These are phyloP conservation scores for Psilocybe tampanensis DNA, from an alignment of 768 basidiomycete species.

Conservation along the genomic window DNA sequence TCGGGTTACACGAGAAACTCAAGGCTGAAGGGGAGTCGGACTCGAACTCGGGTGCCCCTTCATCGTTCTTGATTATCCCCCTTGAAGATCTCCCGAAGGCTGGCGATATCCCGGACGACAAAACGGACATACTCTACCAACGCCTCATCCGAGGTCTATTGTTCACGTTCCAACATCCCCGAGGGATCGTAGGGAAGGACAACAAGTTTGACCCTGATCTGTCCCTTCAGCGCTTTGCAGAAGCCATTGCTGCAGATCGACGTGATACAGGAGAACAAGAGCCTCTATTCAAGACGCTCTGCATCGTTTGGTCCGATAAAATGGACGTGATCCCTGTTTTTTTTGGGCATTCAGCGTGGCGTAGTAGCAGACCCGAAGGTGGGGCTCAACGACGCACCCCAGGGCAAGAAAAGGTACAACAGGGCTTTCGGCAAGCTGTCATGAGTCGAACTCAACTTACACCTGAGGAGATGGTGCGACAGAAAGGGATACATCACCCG, in stretches of 20 bases:
- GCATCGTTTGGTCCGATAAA: background rate
- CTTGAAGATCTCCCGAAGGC: too few species aligned
- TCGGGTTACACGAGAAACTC: too few species aligned
- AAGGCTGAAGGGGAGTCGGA: too few species aligned
- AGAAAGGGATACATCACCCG: background rate
- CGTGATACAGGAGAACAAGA: background rate
- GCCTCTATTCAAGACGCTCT: background rate
- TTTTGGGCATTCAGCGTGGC: background rate
- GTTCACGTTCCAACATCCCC: too few species aligned
- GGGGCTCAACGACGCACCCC: too few species aligned
- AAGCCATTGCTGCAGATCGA: background rate
- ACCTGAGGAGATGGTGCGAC: background rate
- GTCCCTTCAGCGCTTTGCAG: background rate
- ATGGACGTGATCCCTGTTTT: background rate
- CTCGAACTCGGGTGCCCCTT: too few species aligned
- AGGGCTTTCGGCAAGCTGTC: background rate
- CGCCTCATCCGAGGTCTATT: too few species aligned
- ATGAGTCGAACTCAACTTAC: background rate
- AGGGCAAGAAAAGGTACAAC: background rate
- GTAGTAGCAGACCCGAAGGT: background rate
- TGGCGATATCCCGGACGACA: too few species aligned
- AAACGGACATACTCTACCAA: too few species aligned
- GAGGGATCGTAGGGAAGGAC: too few species aligned
- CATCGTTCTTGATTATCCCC: too few species aligned
- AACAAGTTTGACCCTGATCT: background rate